Evolutionary conservation across 1,139 yeast species (phyloP).

Genomic region (Suhomyces ambrosiae): DNA sequence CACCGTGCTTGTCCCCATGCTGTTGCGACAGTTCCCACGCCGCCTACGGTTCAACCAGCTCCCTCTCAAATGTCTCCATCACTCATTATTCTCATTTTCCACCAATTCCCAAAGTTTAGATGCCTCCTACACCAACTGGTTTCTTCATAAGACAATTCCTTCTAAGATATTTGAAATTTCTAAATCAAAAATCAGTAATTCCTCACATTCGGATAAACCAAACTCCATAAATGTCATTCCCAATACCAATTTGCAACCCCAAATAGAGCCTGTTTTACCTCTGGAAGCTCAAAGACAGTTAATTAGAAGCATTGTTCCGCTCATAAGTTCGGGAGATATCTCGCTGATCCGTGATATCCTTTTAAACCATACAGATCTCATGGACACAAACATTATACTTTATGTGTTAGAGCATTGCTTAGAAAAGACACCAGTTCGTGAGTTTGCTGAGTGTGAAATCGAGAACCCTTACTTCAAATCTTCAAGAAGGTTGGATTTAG

Average conservation of each 20-base stretch:
- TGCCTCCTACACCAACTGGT: constrained; percentile 31
- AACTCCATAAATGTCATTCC: too few relatives aligned
- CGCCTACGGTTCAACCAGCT: background rate
- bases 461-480: constrained; percentile 22
- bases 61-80: constrained; percentile 19
- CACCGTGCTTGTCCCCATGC: too few relatives aligned
- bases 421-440: constrained; percentile 5
- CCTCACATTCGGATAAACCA: too few relatives aligned
- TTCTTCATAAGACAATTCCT: constrained; percentile 17
- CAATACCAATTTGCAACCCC: too few relatives aligned
- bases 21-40: constrained; percentile 26
- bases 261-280: too few relatives aligned
- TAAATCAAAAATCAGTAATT: too few relatives aligned
- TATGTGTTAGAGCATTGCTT: constrained; percentile 16
- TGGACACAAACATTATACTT: constrained; percentile 16
- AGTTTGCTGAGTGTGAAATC: constrained; percentile 14
- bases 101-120: constrained; percentile 30
- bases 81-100: constrained; percentile 17
- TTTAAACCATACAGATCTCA: too few relatives aligned
- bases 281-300: too few relatives aligned
- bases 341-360: too few relatives aligned
- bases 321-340: too few relatives aligned
- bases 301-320: too few relatives aligned
- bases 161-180: constrained; percentile 6
- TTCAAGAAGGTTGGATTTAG: constrained; percentile 15